These are phyloP conservation scores for Inosperma sp. DNA, from an alignment of 768 basidiomycete species.

Conservation along the genomic window DNA sequence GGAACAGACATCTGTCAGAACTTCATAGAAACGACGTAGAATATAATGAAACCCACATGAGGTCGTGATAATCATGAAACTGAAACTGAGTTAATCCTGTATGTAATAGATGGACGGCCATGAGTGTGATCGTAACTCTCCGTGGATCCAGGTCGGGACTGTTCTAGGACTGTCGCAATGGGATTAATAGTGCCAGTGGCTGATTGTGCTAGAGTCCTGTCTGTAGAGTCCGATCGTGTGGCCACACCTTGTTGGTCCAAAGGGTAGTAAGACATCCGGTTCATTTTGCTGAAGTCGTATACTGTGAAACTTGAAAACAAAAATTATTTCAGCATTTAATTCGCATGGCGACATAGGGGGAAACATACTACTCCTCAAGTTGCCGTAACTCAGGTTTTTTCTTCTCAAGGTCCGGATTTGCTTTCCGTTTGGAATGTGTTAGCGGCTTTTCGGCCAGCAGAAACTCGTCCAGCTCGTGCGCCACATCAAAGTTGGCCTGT, in stretches of 20 bases:
- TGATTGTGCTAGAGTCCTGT: constrained; percentile 41
- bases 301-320: constrained; percentile 65
- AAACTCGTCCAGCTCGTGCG: constrained; percentile 96
- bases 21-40: no score
- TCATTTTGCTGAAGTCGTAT: constrained; percentile 75
- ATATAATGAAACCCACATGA: no score
- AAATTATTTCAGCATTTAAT: constrained; percentile 10
- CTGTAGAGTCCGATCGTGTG: constrained; percentile 38
- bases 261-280: constrained; percentile 83
- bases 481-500: constrained; percentile 96
- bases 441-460: constrained; percentile 97
- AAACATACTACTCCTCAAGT: constrained; percentile 84
- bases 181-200: constrained; percentile 40
- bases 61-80: background rate
- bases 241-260: constrained; percentile 61
- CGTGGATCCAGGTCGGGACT: constrained; percentile 39
- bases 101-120: background rate
- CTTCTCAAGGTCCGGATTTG: constrained; percentile 76
- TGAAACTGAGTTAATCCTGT: background rate
- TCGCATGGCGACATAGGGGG: background rate
- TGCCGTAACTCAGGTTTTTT: constrained; percentile 89
- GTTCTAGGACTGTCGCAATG: constrained; percentile 46
- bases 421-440: constrained; percentile 89
- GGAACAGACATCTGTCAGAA: no score
- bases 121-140: constrained; percentile 25